These are phyloP conservation scores for Guadua angustifolia DNA, from an alignment of 176 grass and related monocot genomes.

Conservation along the genomic window DNA sequence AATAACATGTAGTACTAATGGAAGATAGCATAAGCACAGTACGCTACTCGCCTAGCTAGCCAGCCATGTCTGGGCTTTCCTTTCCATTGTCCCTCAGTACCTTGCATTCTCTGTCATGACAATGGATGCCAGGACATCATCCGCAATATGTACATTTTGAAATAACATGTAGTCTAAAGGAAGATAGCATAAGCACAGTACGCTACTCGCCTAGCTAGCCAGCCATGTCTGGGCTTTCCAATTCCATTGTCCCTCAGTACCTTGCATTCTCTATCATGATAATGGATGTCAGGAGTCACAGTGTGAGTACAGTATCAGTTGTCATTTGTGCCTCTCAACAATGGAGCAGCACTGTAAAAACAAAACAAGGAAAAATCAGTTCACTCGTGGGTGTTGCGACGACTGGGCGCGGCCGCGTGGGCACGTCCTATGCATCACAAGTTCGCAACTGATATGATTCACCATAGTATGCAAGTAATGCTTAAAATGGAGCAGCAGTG, in stretches of 20 bases:
- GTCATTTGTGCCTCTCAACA: constrained; percentile 13
- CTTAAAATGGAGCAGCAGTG: background rate
- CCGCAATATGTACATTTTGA: constrained; percentile 53
- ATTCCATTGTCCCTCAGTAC: too few relatives aligned
- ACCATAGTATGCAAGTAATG: background rate
- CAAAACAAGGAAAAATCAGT: background rate
- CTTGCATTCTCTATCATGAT: constrained; percentile 39
- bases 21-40: constrained; percentile 47
- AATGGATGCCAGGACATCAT: background rate
- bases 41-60: constrained; percentile 41
- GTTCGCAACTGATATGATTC: constrained; percentile 29
- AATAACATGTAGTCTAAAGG: constrained; percentile 49
- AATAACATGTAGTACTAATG: constrained; percentile 51
- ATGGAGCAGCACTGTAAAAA: background rate
- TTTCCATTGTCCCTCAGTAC: constrained; percentile 33
- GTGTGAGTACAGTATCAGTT: constrained; percentile 29
- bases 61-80: constrained; percentile 36
- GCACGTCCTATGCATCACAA: background rate
- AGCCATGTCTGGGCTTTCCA: constrained; percentile 45
- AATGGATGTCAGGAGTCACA: constrained; percentile 4
- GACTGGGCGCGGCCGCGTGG: background rate
- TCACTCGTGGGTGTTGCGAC: constrained; percentile 13
- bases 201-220: constrained; percentile 40
- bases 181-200: constrained; percentile 47
- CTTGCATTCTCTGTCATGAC: background rate